Conservation (phyloP, 495 filamentous ascomycete species). For the Tuber indicum region DNA sequence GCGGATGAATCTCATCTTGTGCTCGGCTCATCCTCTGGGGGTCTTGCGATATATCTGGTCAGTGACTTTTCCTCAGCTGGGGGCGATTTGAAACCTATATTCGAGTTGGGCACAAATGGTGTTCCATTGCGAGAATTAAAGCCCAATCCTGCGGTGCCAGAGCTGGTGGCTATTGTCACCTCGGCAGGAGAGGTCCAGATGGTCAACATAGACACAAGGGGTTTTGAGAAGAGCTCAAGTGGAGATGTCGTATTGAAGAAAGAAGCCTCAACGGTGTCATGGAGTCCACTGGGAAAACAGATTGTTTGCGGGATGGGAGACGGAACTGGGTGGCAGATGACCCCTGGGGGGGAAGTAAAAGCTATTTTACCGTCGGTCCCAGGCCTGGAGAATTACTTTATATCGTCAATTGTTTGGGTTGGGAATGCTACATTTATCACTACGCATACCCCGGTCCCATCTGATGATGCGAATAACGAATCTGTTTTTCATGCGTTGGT, state of each 20-base stretch:
- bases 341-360: conserved; percentile 66
- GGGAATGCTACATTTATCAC: conserved; percentile 79
- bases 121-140: conserved; percentile 64
- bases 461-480: conserved; percentile 51
- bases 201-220: conserved; percentile 66
- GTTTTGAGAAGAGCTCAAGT: conserved; percentile 54
- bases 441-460: conserved; percentile 60
- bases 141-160: conserved; percentile 66
- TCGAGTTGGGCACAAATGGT: conserved; percentile 71
- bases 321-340: conserved; percentile 76
- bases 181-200: conserved; percentile 71
- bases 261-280: conserved; percentile 76
- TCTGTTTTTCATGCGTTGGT: conserved; percentile 71
- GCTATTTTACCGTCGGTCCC: conserved; percentile 72
- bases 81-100: conserved; percentile 45
- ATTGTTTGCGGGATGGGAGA: conserved; percentile 80
- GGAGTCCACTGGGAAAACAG: conserved; percentile 91
- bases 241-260: conserved; percentile 59
- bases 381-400: conserved; percentile 61
- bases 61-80: conserved; percentile 58
- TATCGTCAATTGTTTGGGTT: conserved; percentile 82
- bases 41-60: conserved; percentile 75
- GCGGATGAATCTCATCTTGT: conserved; percentile 77
- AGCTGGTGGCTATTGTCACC: conserved; percentile 72
- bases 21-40: conserved; percentile 73